Percentiles rank a stretch among this genome's conserved stretches.
Conservation (phyloP, 352 stramenopile species). For the Pythium rishiriense region DNA sequence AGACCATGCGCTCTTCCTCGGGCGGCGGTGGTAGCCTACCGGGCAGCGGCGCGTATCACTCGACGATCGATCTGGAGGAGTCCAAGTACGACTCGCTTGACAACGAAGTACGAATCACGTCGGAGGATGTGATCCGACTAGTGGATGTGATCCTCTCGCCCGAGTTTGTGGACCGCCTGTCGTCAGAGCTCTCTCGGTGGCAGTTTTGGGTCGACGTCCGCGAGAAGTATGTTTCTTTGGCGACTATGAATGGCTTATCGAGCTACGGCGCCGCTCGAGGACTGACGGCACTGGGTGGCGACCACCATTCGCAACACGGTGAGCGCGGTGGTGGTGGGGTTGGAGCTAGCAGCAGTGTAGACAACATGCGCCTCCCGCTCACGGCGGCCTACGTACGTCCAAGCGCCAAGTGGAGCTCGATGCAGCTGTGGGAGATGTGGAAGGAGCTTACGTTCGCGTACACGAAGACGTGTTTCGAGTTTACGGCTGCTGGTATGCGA, state of each 20-base stretch:
- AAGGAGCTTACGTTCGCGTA: conserved; percentile 82
- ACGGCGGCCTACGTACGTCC: conserved; percentile 21
- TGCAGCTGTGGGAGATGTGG: conserved; percentile 85
- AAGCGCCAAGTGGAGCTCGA: conserved; percentile 62
- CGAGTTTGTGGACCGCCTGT: conserved; percentile 69
- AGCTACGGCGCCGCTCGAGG: conserved; percentile 27
- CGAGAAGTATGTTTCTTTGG: conserved; percentile 68
- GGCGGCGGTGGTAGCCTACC: background rate
- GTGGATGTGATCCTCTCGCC: conserved; percentile 74
- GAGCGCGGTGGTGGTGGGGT: background rate
- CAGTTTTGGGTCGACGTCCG: conserved; percentile 81
- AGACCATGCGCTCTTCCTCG: background rate
- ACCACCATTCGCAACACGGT: conserved; percentile 13
- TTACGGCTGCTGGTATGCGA: conserved; percentile 83
- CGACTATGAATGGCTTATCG: conserved; percentile 28
- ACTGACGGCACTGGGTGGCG: conserved; percentile 13
- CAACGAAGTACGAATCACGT: conserved; percentile 67
- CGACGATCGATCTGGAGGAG: conserved; percentile 19
- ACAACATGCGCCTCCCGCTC: conserved; percentile 3
- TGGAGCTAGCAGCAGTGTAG: conserved; percentile 4
- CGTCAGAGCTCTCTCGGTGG: conserved; percentile 66
- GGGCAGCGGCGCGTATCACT: conserved; percentile 4
- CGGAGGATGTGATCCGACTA: conserved; percentile 71
- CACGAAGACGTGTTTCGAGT: conserved; percentile 82
- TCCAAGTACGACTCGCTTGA: conserved; percentile 35